Percentiles rank a stretch among this genome's conserved stretches.
Conservation (phyloP, 371 early-diverging fungal species). For the Lichtheimia hyalospora region DNA sequence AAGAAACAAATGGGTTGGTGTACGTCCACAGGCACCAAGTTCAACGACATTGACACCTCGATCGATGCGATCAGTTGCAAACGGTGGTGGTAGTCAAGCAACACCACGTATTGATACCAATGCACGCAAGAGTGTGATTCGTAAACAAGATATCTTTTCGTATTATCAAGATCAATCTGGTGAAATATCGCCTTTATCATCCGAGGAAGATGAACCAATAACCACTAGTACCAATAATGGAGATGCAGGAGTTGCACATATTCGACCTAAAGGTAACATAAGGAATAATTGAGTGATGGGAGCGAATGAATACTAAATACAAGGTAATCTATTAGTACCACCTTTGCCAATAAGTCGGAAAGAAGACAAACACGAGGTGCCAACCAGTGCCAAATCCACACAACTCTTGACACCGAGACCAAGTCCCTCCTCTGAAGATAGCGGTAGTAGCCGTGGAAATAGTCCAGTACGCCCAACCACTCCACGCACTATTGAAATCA, state of each 20-base stretch:
- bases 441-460: background rate
- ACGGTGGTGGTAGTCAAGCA: background rate
- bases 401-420: background rate
- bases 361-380: background rate
- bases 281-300: background rate
- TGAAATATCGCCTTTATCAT: conserved; percentile 31
- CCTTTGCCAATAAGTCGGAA: background rate
- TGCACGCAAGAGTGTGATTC: conserved; percentile 10
- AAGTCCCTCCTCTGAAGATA: background rate
- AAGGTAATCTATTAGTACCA: background rate
- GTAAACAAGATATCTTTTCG: conserved; percentile 23
- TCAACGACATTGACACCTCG: conserved; percentile 10
- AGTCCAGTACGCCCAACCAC: conserved; percentile 12
- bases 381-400: background rate
- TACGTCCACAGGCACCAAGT: conserved; percentile 7
- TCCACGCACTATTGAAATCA: conserved; percentile 19
- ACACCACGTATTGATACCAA: background rate
- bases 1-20: conserved; percentile 29
- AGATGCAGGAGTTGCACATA: background rate
- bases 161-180: conserved; percentile 29
- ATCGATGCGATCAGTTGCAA: conserved; percentile 3
- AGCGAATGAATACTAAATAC: background rate
- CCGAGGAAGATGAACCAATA: conserved; percentile 10
- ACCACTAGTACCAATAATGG: background rate
- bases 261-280: conserved; percentile 3